Base-by-base conservation (phyloP, 106 monocot species). In the Dendrobium chrysotoxum region DNA sequence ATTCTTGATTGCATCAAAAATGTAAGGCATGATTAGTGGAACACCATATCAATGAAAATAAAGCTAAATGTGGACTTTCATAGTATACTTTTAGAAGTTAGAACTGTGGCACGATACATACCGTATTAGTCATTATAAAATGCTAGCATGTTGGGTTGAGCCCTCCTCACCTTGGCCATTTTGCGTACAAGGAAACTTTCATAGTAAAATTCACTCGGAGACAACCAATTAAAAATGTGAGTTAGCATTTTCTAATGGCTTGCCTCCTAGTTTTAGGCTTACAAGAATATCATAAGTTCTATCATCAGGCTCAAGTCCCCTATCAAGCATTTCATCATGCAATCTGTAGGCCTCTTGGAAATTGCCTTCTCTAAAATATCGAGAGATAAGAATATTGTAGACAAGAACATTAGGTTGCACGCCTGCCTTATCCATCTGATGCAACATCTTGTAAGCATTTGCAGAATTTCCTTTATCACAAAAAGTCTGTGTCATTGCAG, bases 251-350 rank as follows among this genome's bases (percentile, higher is more conserved):
- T 7, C 28, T 40, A 76, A 46, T 76, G 47, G 47, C 12, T 65
- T 41, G 21, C 83, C 74, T 65, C 76, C 66, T 64, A 67, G 71
- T 55, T 87, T 83, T 41, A 72, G 38, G 72, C 77, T 83, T 17
- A 88, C 84, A 79, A 92, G 92, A 65, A 89, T 86, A 82, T 89
- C 89, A 82, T 86, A 88, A 30, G 89, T 90, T 74, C 47, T 79
- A 44, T 88, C 86, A 81, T 92, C 83, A 75, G 92, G 92, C 71
- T 81, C 80, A 46, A 90, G 75, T 65, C 88, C 89, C 79, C 72
- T 90, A 40, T 88, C 90, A 80, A 92, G 89, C 92, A 92, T 92
- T 66, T 92, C 82, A 85, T 92, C 92, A 84, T 92, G 86, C 88
- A 92, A 81, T 70, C 80, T 78, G 80, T 88, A 89, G 20, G 89